Evolutionary conservation across 441 rosid species (phyloP).

Genomic region (Brassica balearica): DNA sequence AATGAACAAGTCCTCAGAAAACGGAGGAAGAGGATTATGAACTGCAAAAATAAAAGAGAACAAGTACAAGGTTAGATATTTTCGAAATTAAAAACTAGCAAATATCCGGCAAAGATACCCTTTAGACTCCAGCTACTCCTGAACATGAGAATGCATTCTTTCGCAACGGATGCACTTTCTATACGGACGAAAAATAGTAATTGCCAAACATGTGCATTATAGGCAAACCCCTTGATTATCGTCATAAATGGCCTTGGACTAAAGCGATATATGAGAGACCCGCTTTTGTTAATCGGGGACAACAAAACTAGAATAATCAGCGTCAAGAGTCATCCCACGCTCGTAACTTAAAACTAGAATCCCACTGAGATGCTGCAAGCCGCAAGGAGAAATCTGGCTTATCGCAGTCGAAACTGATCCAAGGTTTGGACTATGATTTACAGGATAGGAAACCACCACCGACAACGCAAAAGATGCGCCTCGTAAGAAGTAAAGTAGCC

Average conservation of each 20-base stretch:
- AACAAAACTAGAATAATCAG: no score
- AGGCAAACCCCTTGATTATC: no score
- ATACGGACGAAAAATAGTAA: background rate
- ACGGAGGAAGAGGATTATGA: background rate
- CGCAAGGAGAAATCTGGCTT: background rate
- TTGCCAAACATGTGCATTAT: background rate
- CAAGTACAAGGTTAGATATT: background rate
- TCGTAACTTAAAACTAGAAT: background rate
- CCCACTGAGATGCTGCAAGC: background rate
- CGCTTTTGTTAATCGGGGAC: background rate
- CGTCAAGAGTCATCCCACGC: background rate
- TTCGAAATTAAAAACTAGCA: background rate
- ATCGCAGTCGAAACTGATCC: background rate
- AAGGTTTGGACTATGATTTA: no score
- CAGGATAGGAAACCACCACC: no score
- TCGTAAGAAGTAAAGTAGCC: no score
- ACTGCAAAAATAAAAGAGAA: background rate
- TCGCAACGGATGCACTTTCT: background rate
- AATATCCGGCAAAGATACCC: background rate
- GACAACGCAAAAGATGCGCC: no score
- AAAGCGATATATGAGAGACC: background rate
- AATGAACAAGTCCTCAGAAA: background rate
- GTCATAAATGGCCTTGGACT: no score
- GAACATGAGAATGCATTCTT: background rate
- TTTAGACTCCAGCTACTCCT: background rate